Conservation (phyloP, 208 protist genomes). For the Leishmania mexicana region DNA sequence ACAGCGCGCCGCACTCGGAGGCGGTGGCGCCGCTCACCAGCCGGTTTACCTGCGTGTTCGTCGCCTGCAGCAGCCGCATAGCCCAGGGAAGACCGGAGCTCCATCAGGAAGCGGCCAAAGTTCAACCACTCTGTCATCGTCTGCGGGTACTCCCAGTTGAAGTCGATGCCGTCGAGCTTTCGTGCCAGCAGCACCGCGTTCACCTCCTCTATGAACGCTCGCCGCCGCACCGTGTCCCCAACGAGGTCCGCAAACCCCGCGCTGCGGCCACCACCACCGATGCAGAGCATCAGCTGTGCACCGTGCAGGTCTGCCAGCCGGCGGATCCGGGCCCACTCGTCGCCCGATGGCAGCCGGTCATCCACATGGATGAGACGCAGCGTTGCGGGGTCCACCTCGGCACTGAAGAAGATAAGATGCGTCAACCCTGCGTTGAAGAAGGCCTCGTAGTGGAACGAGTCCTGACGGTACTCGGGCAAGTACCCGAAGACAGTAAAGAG, state of each 20-base stretch:
- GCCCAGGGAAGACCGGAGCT: conserved; percentile 34
- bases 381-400: conserved; percentile 49
- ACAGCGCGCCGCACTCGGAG: conserved; percentile 9
- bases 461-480: conserved; percentile 70
- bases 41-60: not conserved
- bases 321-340: conserved; percentile 39
- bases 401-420: conserved; percentile 80
- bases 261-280: conserved; percentile 69
- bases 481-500: conserved; percentile 71
- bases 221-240: conserved; percentile 18
- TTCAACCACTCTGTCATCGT: conserved; percentile 45
- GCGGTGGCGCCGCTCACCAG: not conserved
- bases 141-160: conserved; percentile 81
- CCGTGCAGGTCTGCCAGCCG: conserved; percentile 40
- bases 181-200: conserved; percentile 32
- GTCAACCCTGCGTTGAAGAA: conserved; percentile 57
- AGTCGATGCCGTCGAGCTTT: conserved; percentile 69
- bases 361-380: conserved; percentile 30
- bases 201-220: conserved; percentile 40
- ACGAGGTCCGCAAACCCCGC: conserved; percentile 48
- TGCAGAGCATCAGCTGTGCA: conserved; percentile 59
- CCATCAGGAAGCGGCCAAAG: conserved; percentile 36
- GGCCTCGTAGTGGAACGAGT: conserved; percentile 47
- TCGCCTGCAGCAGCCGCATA: not conserved
- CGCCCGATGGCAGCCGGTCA: conserved; percentile 48